Base-by-base conservation (phyloP, 768 basidiomycete species). In the Tubosaeta brunneosetosa region DNA sequence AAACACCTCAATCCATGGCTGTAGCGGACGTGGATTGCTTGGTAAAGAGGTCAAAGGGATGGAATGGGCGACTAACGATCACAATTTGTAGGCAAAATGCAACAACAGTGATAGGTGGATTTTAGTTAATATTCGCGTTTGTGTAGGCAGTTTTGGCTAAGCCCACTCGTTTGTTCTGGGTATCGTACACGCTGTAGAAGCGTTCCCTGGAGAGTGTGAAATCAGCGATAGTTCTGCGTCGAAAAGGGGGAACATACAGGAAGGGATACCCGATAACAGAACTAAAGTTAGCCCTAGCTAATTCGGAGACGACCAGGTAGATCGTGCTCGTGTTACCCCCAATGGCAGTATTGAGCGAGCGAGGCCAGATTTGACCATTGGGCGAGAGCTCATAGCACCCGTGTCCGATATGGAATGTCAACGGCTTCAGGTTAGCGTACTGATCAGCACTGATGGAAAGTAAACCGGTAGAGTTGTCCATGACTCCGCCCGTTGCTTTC, bases 381-480 rank as follows among this genome's bases (percentile, higher is more conserved):
- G 65, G 46, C 8, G 41, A 58, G 13, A 66, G 37, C 9, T 52
- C 53, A 17, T 55, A 61, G 2, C 44, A 16, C 2, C 4, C 17
- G 3, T 54, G 53, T 31, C 59, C 60, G 8, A 49, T 38, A 1
- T 25, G 13, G 29, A 53, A 71, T 43, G 49, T 51, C 16, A 70
- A 44, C 8, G 51, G 50, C 46, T 62, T 6, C 17, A 67, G 55
- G n/a, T 55, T 61, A 29, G 33, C 49, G 51, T 53, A 68, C 44
- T 70, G 62, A 5, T 33, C 41, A 9, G 44, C 14, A 3, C 58
- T 63, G 43, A 71, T 53, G 11, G 11, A 51, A 11, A 70, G 59
- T 1, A 71, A 49, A 11, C 68, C 68, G 1, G 63, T 65, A 6
- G 33, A 27, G 6, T 33, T 16, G 45, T 71, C 70, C 29, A 52